Evolutionary conservation across 1,284 basidiomycete species (phyloP).

Genomic region (Microbotryum violaceum): DNA sequence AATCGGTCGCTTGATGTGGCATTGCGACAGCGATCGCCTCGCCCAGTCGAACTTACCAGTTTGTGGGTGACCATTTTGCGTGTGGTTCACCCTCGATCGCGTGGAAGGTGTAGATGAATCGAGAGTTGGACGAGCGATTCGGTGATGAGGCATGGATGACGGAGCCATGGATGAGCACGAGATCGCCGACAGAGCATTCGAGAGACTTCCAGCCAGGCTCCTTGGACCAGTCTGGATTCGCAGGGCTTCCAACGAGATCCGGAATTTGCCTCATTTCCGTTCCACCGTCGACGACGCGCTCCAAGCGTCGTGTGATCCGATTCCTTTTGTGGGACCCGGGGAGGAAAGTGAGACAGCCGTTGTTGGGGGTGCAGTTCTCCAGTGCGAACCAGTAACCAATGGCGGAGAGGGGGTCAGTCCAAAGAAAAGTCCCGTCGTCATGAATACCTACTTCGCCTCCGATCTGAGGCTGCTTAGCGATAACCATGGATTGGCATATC

Average conservation of each 20-base stretch:
- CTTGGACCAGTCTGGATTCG: neutral
- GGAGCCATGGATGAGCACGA: constrained; percentile 71
- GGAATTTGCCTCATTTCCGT: constrained; percentile 69
- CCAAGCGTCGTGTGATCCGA: constrained; percentile 68
- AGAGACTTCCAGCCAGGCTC: constrained; percentile 5
- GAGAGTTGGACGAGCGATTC: constrained; percentile 59
- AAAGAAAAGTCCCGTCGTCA: constrained; percentile 55
- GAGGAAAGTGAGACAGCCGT: constrained; percentile 84
- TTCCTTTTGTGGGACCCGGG: constrained; percentile 74
- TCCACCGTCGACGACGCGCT: constrained; percentile 53
- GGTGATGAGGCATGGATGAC: constrained; percentile 76
- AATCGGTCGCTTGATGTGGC: too few species aligned
- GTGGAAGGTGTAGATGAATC: constrained; percentile 91
- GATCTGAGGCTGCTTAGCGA: constrained; percentile 65
- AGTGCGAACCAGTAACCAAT: constrained; percentile 94
- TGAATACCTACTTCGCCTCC: constrained; percentile 64
- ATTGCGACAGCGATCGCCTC: too few species aligned
- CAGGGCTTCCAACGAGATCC: constrained; percentile 4
- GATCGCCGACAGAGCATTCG: constrained; percentile 52
- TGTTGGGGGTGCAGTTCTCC: constrained; percentile 71
- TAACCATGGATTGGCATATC: constrained; percentile 85
- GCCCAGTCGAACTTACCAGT: constrained; percentile 44
- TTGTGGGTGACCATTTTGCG: constrained; percentile 59
- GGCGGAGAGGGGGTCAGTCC: constrained; percentile 82
- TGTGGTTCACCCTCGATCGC: constrained; percentile 47